These are phyloP conservation scores for Aspergillus ibericus DNA, from an alignment of 2,329 filamentous ascomycete species.

Conservation along the genomic window DNA sequence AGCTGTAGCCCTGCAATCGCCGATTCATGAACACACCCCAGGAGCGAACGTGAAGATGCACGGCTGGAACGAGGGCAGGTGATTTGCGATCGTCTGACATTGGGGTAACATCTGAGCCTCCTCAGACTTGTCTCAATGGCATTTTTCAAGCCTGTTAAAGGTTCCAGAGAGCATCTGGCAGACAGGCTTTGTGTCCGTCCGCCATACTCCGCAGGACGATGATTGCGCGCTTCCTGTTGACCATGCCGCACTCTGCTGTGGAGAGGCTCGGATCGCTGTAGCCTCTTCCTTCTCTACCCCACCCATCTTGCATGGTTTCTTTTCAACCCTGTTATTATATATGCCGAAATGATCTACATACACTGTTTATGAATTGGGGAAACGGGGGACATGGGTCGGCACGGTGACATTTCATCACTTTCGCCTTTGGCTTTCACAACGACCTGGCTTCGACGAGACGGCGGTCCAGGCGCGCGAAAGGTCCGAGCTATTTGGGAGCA, in stretches of 20 bases:
- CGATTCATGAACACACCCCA: constrained; percentile 30
- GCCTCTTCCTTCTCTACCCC: constrained; percentile 1
- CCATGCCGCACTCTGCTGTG: background rate
- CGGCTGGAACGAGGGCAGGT: constrained; percentile 36
- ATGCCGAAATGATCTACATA: constrained; percentile 28
- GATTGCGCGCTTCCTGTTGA: background rate
- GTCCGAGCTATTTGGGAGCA: background rate
- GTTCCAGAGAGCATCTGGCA: background rate
- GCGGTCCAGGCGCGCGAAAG: background rate
- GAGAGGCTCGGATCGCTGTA: background rate
- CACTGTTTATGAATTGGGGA: constrained; percentile 13
- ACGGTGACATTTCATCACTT: constrained; percentile 4
- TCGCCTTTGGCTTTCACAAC: background rate
- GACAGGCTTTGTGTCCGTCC: background rate
- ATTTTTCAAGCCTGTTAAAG: background rate
- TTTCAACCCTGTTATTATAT: constrained; percentile 20
- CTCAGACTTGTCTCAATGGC: background rate
- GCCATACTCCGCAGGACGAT: background rate
- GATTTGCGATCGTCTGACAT: background rate
- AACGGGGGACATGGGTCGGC: constrained; percentile 1
- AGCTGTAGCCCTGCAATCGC: constrained; percentile 35
- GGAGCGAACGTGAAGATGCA: constrained; percentile 40
- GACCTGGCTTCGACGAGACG: background rate
- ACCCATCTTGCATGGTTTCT: constrained; percentile 12
- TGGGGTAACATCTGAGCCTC: background rate